Percentiles rank a stretch among this genome's conserved stretches.
These are phyloP conservation scores for Melaleuca alternifolia DNA, from an alignment of 345 rosid genomes.

Conservation along the genomic window DNA sequence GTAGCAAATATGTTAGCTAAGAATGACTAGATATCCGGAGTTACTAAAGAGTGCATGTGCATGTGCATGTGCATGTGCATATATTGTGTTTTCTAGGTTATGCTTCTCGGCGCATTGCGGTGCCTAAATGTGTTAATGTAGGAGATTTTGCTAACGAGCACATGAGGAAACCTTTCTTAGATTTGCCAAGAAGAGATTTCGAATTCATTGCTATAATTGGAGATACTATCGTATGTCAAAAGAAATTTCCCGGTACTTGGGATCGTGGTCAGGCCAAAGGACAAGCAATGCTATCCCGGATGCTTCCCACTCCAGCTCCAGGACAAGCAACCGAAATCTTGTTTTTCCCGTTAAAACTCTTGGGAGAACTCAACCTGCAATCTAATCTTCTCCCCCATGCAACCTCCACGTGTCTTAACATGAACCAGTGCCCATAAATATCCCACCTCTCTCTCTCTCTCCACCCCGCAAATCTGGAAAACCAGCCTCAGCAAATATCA, in stretches of 20 bases:
- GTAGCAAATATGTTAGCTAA: too few species aligned
- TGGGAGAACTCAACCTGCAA: background rate
- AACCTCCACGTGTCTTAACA: conserved; percentile 38
- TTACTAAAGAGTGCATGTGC: background rate
- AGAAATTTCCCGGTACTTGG: background rate
- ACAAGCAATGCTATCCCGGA: background rate
- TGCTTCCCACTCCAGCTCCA: background rate
- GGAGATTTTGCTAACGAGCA: background rate
- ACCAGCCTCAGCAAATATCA: background rate
- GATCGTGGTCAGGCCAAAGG: background rate
- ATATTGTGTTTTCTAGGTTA: background rate
- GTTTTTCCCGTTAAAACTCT: background rate
- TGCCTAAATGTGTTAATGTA: rapidly evolving
- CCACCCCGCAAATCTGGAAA: background rate
- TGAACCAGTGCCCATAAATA: conserved; percentile 33
- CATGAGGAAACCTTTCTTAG: background rate
- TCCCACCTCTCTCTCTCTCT: conserved; percentile 5
- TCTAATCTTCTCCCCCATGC: background rate
- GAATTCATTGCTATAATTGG: background rate
- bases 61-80: rapidly evolving
- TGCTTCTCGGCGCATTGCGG: background rate
- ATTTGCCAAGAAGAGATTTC: background rate
- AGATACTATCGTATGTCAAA: background rate
- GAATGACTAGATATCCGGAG: background rate
- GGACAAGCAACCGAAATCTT: background rate